Evolutionary conservation across 2,329 filamentous ascomycete species (phyloP), one percentile per base, ranked within the genome.

Genomic region (Penicillium vulpinum): DNA sequence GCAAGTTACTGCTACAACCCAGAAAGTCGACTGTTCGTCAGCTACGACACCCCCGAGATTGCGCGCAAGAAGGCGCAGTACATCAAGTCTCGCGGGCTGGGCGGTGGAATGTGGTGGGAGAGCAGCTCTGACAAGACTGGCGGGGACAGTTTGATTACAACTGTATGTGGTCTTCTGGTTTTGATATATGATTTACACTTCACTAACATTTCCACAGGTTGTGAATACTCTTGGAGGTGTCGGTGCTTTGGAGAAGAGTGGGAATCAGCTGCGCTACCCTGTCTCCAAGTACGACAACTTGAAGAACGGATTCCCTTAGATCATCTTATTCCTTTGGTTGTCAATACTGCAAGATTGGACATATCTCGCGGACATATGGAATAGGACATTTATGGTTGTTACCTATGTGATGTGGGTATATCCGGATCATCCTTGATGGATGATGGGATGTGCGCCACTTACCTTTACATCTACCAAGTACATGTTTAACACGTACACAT

Each of bases 101-200:
- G 92, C 2, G 93, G 93, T 18, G 91, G 84, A n/a, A 97, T 97
- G 92, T 97, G 91, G 91, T 95, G 90, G 90, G 92, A 97, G 77
- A 90, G 86, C 66, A 93, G 88, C 67, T 87, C 85, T 1, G 93
- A 97, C 72, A 87, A 86, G 69, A 70, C 75, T 3, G 86, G 85
- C 0, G 74, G 73, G 11, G 78, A 81, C 0, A 93, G 90, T 65
- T 71, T 97, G 69, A 91, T 92, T 54, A 77, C 74, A 7, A 86
- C 82, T 39, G 74, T 76, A 60, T 53, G 69, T 61, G 24, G 33
- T 1, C 1, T n/a, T 10, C 10, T 53, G 1, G 46, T 10, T 41
- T 3, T 6, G 0, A 3, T 24, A 21, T 24, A 5, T 6, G 15
- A 10, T 11, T 33, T 8, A 8, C 15, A 38, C 2, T 3, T 13